phyloP scores from a whole-genome alignment of 1,284 basidiomycete genomes.

The Schizophyllum amplum region DNA sequence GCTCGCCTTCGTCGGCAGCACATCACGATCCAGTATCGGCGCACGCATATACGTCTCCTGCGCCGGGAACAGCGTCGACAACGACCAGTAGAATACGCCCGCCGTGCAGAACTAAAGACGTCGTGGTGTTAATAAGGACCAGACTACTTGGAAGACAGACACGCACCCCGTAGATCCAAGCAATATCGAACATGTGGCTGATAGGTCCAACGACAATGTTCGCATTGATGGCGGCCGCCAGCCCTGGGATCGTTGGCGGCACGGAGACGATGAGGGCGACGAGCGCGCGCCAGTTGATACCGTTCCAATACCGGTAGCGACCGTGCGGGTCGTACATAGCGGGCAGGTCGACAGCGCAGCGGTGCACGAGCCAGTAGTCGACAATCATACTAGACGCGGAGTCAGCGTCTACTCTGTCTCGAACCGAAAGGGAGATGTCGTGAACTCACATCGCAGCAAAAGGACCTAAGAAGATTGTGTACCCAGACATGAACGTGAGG shows the following conservation, averaged over 20 bases:
- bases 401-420: not conserved
- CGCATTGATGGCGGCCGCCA: constrained; percentile 59
- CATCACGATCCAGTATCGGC: not conserved
- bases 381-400: constrained; percentile 42
- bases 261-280: constrained; percentile 56
- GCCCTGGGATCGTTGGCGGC: constrained; percentile 58
- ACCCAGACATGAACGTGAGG: constrained; percentile 57
- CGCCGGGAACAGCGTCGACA: constrained; percentile 51
- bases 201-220: constrained; percentile 46
- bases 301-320: constrained; percentile 54
- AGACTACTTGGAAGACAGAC: not conserved
- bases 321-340: constrained; percentile 65
- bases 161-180: constrained; percentile 14
- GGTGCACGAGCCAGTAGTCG: constrained; percentile 66
- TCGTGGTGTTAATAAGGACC: not conserved
- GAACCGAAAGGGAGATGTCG: not conserved
- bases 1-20: not conserved
- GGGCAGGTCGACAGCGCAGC: constrained; percentile 55
- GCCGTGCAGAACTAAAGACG: constrained; percentile 23
- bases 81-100: constrained; percentile 34
- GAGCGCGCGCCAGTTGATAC: constrained; percentile 67
- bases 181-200: constrained; percentile 51
- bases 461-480: constrained; percentile 66
- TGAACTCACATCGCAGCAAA: constrained; percentile 53
- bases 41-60: constrained; percentile 41